Conservation (phyloP, 495 filamentous ascomycete species). For the Penicillium maclennaniae region DNA sequence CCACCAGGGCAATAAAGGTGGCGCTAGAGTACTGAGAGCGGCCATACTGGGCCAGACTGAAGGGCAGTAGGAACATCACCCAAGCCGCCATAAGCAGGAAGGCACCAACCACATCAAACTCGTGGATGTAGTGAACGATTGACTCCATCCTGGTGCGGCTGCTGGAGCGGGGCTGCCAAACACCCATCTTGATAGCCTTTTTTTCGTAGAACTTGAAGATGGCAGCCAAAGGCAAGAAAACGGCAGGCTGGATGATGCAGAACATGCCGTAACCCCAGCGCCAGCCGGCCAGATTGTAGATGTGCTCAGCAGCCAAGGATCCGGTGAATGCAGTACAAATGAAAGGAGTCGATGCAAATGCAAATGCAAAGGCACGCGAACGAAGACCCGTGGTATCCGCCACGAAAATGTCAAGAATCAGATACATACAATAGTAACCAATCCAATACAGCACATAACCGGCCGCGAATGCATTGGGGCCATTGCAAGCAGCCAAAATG, state of each 20-base stretch:
- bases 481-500: slow-evolving; percentile 44
- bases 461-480: slow-evolving; percentile 43
- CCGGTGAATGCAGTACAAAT: slow-evolving; percentile 47
- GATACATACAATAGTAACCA: slow-evolving; percentile 54
- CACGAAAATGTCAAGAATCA: slow-evolving; percentile 57
- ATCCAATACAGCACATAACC: slow-evolving; percentile 54
- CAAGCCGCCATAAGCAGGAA: slow-evolving; percentile 57
- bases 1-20: slow-evolving; percentile 52
- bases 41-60: slow-evolving; percentile 51
- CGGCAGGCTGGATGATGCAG: slow-evolving; percentile 51
- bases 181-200: slow-evolving; percentile 49
- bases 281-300: slow-evolving; percentile 51
- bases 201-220: slow-evolving; percentile 53
- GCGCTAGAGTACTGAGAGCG: slow-evolving; percentile 47
- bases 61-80: slow-evolving; percentile 60
- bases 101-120: slow-evolving; percentile 62
- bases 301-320: slow-evolving; percentile 30
- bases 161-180: slow-evolving; percentile 34
- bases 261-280: slow-evolving; percentile 64
- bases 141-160: slow-evolving; percentile 45
- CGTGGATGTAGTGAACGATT: slow-evolving; percentile 51
- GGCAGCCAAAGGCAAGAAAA: slow-evolving; percentile 47
- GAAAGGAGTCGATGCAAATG: slow-evolving; percentile 56
- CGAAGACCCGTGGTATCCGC: slow-evolving; percentile 61
- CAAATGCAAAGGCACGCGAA: slow-evolving; percentile 59